Base-by-base conservation (phyloP, 78 protist genomes). In the Protostelium mycophagum region DNA sequence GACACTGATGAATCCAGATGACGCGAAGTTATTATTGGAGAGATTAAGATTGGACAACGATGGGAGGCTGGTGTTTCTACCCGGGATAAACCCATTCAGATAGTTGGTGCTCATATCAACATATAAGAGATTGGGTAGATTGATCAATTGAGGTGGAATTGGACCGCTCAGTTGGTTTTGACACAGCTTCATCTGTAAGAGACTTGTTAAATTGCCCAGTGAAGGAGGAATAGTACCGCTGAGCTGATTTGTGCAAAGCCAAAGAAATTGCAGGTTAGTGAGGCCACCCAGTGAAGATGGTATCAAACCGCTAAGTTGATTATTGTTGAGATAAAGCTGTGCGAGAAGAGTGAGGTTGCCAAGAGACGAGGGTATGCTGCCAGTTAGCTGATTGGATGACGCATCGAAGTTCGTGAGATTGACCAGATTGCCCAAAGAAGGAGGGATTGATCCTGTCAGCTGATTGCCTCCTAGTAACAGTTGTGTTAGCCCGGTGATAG, bases 321-420 rank as follows among this genome's bases (percentile, higher is more conserved):
- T 91, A 83, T 91, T 91, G 35, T 91, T 91, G 51, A 91, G 87
- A n/a, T 91, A 91, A 35, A 91, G 88, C 34, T 91, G 88, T 28
- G 94, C 88, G 28, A 91, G 36, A 37, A 89, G 36, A 1, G 90
- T 89, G 28, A 91, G 35, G 37, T 85, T 35, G 35, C 63, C 88
- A 28, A 91, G 88, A 84, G 88, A 91, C 34, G 88, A 89, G 51
- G 94, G 94, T 1, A 91, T 39, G 28, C 85, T 85, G n/a, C n/a
- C n/a, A 84, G 94, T 88, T 83, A 91, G 87, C 83, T 91, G 94
- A 84, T 91, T 91, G 38, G 88, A 91, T 38, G 88, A 89, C 1
- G 88, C 35, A 39, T 91, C 86, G 28, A 91, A 34, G 86, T 91
- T 88, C 38, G 86, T 87, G 29, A 91, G 86, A 84, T 91, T 91